Base-by-base conservation (phyloP, 2,329 filamentous ascomycete genomes). In the Erysiphe pulchra region DNA sequence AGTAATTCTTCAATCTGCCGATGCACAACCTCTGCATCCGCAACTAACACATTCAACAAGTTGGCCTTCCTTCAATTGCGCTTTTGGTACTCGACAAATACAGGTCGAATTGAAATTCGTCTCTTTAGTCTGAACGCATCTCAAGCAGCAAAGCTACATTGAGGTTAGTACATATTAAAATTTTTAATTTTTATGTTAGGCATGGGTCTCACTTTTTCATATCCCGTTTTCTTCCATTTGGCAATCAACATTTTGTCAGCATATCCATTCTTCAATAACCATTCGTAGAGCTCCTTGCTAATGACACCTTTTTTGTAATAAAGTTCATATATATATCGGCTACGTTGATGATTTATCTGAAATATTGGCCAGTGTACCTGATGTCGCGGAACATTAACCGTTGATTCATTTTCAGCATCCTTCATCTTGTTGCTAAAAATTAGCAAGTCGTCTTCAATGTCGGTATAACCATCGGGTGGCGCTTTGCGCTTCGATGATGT, bases 141-240 rank as follows among this genome's bases (percentile, higher is more conserved):
- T 75, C 46, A 94, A 68, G 61, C 90, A 98, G 63, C 90, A 98
- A 39, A 98, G 65, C 81, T 90, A 56, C 46, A 40, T 47, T 11
- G 31, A 47, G 48, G 32, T 46, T 38, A 46, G 24, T 28, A 7
- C 4, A 1, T 8, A 7, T 28, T 28, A 3, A 9, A 33, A 6
- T 13, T 12, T 11, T 44, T n/a, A 38, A 32, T 37, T 40, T 5
- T 42, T n/a, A 12, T 9, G 20, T 34, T 36, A 32, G 7, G 17
- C 11, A 8, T 40, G 8, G 14, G 12, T 30, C 68, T 45, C 61
- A 83, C 82, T 76, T 95, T 94, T 63, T 98, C 90, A 57, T 98
- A 98, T 14, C 90, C 90, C 57, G 92, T 81, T 67, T 98, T 98
- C 74, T 98, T 98, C 90, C 90, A 98, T 66, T 98, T 98, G 13